These are phyloP conservation scores for Gnomoniopsis smithogilvyi DNA, from an alignment of 2,329 filamentous ascomycete species.

Conservation along the genomic window DNA sequence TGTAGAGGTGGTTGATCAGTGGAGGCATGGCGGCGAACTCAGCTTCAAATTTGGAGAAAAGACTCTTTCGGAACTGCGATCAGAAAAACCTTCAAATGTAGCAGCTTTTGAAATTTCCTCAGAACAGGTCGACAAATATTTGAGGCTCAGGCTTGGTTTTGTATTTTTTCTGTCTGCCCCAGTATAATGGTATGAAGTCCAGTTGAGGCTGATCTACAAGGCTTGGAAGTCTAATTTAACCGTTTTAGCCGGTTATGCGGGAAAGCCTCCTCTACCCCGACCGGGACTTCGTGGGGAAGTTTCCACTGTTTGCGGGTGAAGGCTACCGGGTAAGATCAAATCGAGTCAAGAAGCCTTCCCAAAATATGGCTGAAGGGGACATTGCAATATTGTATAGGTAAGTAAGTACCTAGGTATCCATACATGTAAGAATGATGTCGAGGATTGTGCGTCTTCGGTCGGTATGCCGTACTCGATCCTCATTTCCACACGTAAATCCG, in stretches of 20 bases:
- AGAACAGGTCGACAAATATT: background rate
- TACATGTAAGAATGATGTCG: too few relatives aligned
- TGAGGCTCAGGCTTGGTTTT: background rate
- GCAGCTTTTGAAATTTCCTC: background rate
- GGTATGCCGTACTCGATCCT: too few relatives aligned
- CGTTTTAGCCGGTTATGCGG: background rate
- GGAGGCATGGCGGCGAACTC: slow-evolving; percentile 44
- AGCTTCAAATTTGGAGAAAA: background rate
- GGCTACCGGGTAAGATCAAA: background rate
- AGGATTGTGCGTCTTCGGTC: too few relatives aligned
- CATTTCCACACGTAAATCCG: too few relatives aligned
- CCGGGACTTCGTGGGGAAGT: background rate
- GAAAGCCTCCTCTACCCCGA: background rate
- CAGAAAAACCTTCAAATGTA: background rate
- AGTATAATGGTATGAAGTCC: background rate
- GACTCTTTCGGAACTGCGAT: too few relatives aligned
- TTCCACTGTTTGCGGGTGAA: too few relatives aligned
- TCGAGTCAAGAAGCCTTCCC: background rate
- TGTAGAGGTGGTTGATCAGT: slow-evolving; percentile 73
- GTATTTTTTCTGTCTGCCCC: background rate
- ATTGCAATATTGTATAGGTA: too few relatives aligned
- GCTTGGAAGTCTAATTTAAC: background rate
- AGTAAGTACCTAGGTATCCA: too few relatives aligned
- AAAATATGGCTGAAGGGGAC: too few relatives aligned
- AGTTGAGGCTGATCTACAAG: background rate